phyloP scores from a whole-genome alignment of 805 yeast species.

The Ogataea salicorniae region DNA sequence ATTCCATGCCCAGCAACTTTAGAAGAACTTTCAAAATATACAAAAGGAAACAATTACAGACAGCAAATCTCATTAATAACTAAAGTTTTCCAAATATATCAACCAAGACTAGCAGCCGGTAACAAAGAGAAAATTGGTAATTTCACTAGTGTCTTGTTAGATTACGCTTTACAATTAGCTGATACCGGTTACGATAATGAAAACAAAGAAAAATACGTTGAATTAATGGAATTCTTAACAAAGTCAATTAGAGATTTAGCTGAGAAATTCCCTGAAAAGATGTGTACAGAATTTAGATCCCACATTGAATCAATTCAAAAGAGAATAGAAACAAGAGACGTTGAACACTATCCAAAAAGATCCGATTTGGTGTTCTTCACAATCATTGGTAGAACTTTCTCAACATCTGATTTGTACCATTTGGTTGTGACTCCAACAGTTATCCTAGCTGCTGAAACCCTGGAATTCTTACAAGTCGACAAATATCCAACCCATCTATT shows the following conservation, averaged over 20 bases:
- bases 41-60: slow-evolving; percentile 29
- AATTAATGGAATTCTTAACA: slow-evolving; percentile 34
- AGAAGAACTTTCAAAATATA: slow-evolving; percentile 36
- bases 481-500: slow-evolving; percentile 30
- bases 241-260: slow-evolving; percentile 51
- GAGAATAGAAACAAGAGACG: slow-evolving; percentile 36
- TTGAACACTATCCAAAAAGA: slow-evolving; percentile 30
- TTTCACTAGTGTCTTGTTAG: slow-evolving; percentile 59
- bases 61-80: slow-evolving; percentile 47
- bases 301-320: slow-evolving; percentile 52
- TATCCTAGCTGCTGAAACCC: slow-evolving; percentile 64
- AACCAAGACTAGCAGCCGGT: slow-evolving; percentile 76
- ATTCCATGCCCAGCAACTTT: slow-evolving; percentile 46
- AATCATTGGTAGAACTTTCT: slow-evolving; percentile 71
- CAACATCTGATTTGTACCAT: slow-evolving; percentile 96
- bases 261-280: slow-evolving; percentile 55
- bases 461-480: slow-evolving; percentile 45
- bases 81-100: slow-evolving; percentile 53
- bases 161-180: slow-evolving; percentile 51
- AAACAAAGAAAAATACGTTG: slow-evolving; percentile 24
- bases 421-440: slow-evolving; percentile 81
- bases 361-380: slow-evolving; percentile 65
- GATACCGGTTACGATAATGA: slow-evolving; percentile 27
- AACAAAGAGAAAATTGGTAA: slow-evolving; percentile 68
- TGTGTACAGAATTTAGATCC: slow-evolving; percentile 59